Percentiles rank a stretch among this genome's conserved stretches.
These are phyloP conservation scores for Haplosporangium gracile DNA, from an alignment of 192 early-diverging fungal species.

Conservation along the genomic window DNA sequence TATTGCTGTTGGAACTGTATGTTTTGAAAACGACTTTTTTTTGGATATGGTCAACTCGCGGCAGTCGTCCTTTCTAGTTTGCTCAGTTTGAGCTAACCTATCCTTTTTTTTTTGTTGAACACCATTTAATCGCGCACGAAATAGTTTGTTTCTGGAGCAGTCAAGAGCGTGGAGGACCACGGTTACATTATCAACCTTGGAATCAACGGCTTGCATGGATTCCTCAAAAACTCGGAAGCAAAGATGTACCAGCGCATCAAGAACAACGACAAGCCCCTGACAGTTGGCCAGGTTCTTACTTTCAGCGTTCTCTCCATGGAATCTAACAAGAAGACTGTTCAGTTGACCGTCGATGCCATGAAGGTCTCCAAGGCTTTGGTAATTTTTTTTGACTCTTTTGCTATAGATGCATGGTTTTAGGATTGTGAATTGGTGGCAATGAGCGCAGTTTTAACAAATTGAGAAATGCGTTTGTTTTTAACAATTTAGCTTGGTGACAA, in stretches of 20 bases:
- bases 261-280: slow-evolving; percentile 71
- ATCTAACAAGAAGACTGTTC: slow-evolving; percentile 72
- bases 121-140: not conserved
- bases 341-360: slow-evolving; percentile 74
- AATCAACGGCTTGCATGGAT: slow-evolving; percentile 75
- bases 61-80: not conserved
- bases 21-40: not conserved
- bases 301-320: slow-evolving; percentile 74
- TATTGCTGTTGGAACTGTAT: slow-evolving; percentile 77
- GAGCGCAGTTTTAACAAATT: not conserved
- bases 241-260: slow-evolving; percentile 71
- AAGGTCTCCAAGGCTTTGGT: slow-evolving; percentile 65
- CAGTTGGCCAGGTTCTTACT: slow-evolving; percentile 82
- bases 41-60: not conserved
- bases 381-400: slow-evolving; percentile 21
- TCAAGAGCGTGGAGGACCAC: slow-evolving; percentile 92
- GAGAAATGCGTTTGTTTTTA: not conserved
- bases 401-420: not conserved
- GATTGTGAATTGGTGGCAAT: not conserved
- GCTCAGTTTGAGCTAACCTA: not conserved
- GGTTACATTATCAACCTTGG: slow-evolving; percentile 90
- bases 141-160: slow-evolving; percentile 72
- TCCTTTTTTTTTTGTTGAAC: too few relatives aligned
- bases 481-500: slow-evolving; percentile 38
- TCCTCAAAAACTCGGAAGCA: slow-evolving; percentile 79